phyloP scores from a whole-genome alignment of 2,329 filamentous ascomycete genomes.

The Alternaria arbusti region DNA sequence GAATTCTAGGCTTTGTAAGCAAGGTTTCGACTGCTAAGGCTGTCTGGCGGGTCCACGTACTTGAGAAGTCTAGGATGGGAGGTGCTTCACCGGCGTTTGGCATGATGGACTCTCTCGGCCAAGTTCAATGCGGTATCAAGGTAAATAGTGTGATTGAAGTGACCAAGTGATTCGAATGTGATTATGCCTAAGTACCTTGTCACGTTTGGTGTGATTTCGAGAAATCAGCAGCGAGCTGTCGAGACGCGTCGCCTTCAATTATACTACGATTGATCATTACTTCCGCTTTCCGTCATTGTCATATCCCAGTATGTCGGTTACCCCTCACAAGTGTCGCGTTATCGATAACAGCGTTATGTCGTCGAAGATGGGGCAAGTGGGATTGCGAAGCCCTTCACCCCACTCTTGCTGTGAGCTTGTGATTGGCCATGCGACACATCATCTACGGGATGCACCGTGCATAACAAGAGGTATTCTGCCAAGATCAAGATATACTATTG shows the following conservation, averaged over 20 bases:
- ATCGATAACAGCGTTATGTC: background rate
- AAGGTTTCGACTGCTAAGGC: background rate
- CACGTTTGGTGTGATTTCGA: background rate
- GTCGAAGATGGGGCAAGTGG: constrained; percentile 16
- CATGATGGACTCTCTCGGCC: constrained; percentile 15
- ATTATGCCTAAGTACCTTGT: background rate
- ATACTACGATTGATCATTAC: background rate
- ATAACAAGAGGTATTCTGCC: background rate
- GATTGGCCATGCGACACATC: background rate
- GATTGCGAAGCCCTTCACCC: constrained; percentile 6
- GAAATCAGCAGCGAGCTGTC: background rate
- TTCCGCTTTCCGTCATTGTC: background rate
- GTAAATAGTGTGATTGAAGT: background rate
- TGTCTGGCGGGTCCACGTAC: constrained; percentile 7
- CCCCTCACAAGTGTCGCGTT: background rate
- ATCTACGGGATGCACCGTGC: background rate
- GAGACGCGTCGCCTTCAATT: background rate
- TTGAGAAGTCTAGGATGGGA: constrained; percentile 37
- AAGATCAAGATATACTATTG: background rate
- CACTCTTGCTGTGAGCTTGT: background rate
- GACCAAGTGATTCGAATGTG: background rate
- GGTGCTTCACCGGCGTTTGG: constrained; percentile 28
- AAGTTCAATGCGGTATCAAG: background rate
- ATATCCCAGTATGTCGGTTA: background rate
- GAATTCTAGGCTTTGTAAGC: constrained; percentile 23